Evolutionary conservation across 148 eudicot genomes (phyloP).

Genomic region (Vaccinium myrtillus): DNA sequence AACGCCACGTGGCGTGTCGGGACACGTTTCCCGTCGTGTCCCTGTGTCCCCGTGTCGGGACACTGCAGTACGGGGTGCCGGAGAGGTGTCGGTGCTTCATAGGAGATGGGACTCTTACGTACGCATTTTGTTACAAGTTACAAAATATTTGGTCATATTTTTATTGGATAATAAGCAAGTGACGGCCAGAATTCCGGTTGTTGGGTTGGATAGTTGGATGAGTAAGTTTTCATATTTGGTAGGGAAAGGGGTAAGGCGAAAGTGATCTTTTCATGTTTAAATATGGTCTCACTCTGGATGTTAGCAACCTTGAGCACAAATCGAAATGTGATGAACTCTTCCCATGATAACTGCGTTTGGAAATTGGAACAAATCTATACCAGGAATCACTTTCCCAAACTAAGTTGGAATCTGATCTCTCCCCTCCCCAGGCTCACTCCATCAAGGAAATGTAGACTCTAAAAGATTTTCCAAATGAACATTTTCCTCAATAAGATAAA

Average conservation of each 20-base stretch:
- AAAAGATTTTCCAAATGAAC: not conserved
- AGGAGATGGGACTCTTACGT: not conserved
- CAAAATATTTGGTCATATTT: not conserved
- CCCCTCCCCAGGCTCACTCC: not conserved
- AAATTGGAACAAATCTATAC: not conserved
- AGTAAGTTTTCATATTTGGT: not conserved
- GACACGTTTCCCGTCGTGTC: too few relatives aligned
- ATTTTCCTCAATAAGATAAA: not conserved
- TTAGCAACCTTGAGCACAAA: not conserved
- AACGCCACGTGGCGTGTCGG: too few relatives aligned
- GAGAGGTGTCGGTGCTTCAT: too few relatives aligned
- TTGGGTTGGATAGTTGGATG: not conserved
- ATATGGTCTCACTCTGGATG: not conserved
- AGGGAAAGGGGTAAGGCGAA: not conserved
- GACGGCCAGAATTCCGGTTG: not conserved
- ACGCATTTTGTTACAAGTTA: not conserved
- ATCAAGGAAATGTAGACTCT: not conserved
- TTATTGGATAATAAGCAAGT: not conserved
- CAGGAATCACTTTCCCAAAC: not conserved
- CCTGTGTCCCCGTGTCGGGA: too few relatives aligned
- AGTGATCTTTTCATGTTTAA: not conserved
- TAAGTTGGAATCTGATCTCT: not conserved
- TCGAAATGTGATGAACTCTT: not conserved
- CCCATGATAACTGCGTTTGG: not conserved
- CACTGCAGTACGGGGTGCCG: too few relatives aligned